A percentile compares a stretch with the other conserved stretches of the same genome.
These are phyloP conservation scores for Lindgomyces ingoldianus DNA, from an alignment of 495 filamentous ascomycete genomes.

Conservation along the genomic window DNA sequence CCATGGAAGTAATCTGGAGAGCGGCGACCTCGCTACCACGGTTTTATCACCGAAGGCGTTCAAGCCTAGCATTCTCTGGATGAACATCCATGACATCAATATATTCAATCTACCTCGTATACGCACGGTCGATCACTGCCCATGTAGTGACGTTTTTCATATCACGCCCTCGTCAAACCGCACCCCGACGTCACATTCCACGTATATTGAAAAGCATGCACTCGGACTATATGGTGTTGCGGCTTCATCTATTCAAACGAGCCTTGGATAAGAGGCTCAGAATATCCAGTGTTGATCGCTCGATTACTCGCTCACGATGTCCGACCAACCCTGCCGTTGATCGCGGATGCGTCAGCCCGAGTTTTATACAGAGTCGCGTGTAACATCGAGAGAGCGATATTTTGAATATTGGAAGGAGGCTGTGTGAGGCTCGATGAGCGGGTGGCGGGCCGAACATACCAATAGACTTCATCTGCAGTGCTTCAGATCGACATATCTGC, in stretches of 20 bases:
- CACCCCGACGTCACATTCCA: not conserved
- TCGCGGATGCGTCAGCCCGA: not conserved
- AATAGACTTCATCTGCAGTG: not conserved
- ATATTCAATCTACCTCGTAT: conserved; percentile 5
- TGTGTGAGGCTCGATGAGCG: not conserved
- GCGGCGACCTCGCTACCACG: not conserved
- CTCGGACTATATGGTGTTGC: not conserved
- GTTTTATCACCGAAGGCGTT: too few species aligned
- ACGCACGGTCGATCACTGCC: conserved; percentile 6
- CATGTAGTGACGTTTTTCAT: not conserved
- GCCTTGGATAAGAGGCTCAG: not conserved
- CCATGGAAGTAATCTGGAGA: conserved; percentile 8
- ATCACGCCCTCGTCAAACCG: not conserved
- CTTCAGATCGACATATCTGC: too few species aligned
- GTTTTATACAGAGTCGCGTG: not conserved
- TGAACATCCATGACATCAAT: not conserved
- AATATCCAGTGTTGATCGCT: too few species aligned
- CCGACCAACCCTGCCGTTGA: not conserved
- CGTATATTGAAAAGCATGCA: not conserved
- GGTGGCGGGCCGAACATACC: not conserved
- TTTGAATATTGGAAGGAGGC: not conserved
- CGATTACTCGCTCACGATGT: not conserved
- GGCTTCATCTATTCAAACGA: not conserved
- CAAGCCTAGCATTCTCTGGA: too few species aligned
- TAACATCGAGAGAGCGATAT: not conserved